Percentiles rank a stretch among this genome's conserved stretches.
These are phyloP conservation scores for Mycena galericulata DNA, from an alignment of 768 basidiomycete species.

Conservation along the genomic window DNA sequence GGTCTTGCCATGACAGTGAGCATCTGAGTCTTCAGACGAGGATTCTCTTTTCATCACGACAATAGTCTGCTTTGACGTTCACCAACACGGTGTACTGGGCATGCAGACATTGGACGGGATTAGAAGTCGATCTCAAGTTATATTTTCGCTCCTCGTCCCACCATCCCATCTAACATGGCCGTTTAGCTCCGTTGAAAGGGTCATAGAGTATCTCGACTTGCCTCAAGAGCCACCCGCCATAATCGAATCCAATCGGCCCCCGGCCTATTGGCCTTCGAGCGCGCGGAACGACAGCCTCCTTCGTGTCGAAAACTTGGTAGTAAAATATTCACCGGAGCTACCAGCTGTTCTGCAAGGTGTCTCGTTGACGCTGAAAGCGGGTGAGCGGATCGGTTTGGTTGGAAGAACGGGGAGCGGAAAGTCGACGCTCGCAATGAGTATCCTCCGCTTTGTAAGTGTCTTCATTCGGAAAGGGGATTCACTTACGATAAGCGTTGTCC, in stretches of 20 bases:
- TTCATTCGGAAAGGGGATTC: neutral
- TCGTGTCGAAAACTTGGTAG: conserved; percentile 76
- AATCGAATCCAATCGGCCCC: conserved; percentile 79
- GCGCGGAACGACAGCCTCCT: conserved; percentile 69
- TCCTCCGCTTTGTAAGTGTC: conserved; percentile 88
- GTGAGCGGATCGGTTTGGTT: conserved; percentile 82
- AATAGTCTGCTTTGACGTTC: too few species aligned
- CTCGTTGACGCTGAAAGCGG: conserved; percentile 77
- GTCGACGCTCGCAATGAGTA: conserved; percentile 88
- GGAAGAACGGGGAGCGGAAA: conserved; percentile 78
- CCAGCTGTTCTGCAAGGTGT: conserved; percentile 83
- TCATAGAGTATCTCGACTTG: conserved; percentile 64
- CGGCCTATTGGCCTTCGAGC: conserved; percentile 93
- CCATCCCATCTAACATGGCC: neutral
- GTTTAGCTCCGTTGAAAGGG: neutral
- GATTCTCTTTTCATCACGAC: conserved; percentile 32
- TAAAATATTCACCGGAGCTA: conserved; percentile 89
- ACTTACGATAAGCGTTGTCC: neutral
- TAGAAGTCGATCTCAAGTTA: conserved; percentile 86
- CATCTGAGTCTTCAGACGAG: conserved; percentile 71
- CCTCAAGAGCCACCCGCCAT: conserved; percentile 87
- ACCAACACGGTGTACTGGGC: conserved; percentile 58
- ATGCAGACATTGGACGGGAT: conserved; percentile 58
- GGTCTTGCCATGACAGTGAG: conserved; percentile 50
- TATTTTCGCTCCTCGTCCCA: conserved; percentile 37